Evolutionary conservation across 306 rosid species (phyloP), one percentile per base, ranked within the genome.

Genomic region (Casuarina glauca): DNA sequence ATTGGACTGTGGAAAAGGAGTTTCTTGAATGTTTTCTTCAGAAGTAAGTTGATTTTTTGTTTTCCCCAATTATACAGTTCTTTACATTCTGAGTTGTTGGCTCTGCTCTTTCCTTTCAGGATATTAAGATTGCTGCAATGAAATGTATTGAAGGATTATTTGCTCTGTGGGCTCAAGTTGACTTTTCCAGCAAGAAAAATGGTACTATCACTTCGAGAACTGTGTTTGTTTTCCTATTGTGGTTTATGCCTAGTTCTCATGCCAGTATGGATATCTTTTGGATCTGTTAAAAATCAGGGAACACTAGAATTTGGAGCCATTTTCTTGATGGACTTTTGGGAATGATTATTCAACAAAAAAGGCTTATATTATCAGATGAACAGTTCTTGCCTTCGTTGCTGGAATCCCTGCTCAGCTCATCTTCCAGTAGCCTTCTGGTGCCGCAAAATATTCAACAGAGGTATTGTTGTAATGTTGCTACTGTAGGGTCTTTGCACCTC

Each of bases 321-420:
- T 91, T 89, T 81, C 87, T 91, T 61, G 97, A 86, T 50, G 89
- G 88, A 69, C 87, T 95, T 66, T 70, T 95, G 74, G 85, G 70
- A 44, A 69, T 86, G 86, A 75, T 94, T 80, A 85, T 79, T 83
- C 88, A 94, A 83, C 93, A 87, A 60, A 92, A 89, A 82, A 86
- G 95, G 72, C 89, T 92, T 35, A 86, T 95, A 71, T 81, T 95
- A 54, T 92, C 98, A 0, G 92, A 92, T 70, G 80, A 84, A 79
- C 89, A 90, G 45, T 89, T 90, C 74, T 97, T 95, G 71, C 85
- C 96, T 19, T 86, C 97, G 4, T 73, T 95, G 83, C 81, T 95
- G 76, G 84, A 86, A 62, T 88, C 95, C 74, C 76, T 89, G 78
- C 81, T 92, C 77, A 76, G 92, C 73, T 88, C 92, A 73, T 84